A percentile compares a stretch with the other conserved stretches of the same genome.
Conservation (phyloP, 2,329 filamentous ascomycete genomes). For the Elsinoe australis region DNA sequence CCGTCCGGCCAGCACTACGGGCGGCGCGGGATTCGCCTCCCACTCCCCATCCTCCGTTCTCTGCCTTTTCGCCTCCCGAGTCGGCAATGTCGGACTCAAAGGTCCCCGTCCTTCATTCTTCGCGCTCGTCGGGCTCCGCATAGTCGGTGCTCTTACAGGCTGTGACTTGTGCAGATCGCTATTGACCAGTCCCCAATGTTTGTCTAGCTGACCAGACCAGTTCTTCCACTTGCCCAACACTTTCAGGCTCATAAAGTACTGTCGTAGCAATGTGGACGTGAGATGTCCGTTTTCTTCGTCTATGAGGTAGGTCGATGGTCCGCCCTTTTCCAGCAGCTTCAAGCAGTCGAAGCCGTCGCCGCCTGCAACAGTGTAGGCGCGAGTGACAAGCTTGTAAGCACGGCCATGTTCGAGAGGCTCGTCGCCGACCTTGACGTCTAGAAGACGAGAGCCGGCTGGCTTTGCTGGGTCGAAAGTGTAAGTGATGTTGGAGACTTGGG, state of each 20-base stretch:
- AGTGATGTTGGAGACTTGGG: constrained; percentile 75
- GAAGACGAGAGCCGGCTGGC: constrained; percentile 55
- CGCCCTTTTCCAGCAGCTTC: constrained; percentile 68
- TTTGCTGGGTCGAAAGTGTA: constrained; percentile 63
- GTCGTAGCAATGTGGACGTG: constrained; percentile 76
- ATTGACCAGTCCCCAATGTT: constrained; percentile 61
- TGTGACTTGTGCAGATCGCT: constrained; percentile 50
- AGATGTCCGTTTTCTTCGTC: constrained; percentile 81
- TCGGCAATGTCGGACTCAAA: constrained; percentile 19
- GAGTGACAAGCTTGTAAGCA: constrained; percentile 66
- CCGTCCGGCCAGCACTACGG: constrained; percentile 7
- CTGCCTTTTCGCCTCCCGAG: neutral
- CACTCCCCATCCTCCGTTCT: neutral
- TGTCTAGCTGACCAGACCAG: constrained; percentile 54
- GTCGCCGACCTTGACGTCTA: constrained; percentile 54
- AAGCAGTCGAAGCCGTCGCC: constrained; percentile 78
- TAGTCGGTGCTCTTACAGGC: constrained; percentile 29
- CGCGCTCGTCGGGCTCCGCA: neutral
- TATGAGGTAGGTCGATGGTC: constrained; percentile 67
- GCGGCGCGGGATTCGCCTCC: constrained; percentile 18
- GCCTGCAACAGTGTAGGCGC: constrained; percentile 82
- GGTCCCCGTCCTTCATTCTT: neutral
- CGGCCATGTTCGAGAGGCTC: constrained; percentile 54
- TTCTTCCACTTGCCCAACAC: constrained; percentile 72
- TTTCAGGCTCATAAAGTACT: constrained; percentile 84